Percentiles rank a stretch among this genome's conserved stretches.
These are phyloP conservation scores for Venturia carpophila DNA, from an alignment of 2,329 filamentous ascomycete genomes.

Conservation along the genomic window DNA sequence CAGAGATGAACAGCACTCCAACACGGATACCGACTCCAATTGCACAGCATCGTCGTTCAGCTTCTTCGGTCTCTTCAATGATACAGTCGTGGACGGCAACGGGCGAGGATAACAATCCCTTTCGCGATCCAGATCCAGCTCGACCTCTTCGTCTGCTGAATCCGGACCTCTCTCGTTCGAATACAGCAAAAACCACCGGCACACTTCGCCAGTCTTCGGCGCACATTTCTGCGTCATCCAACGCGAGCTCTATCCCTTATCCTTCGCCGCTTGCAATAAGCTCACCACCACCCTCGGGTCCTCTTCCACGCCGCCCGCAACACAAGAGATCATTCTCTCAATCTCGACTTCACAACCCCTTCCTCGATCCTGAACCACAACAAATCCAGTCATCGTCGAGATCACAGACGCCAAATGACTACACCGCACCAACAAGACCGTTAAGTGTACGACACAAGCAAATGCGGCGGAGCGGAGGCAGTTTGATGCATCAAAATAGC, in stretches of 20 bases:
- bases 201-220: not conserved
- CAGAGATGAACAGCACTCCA: not conserved
- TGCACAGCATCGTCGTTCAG: conserved; percentile 12
- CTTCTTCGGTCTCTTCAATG: conserved; percentile 9
- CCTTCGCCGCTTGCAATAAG: not conserved
- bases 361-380: conserved; percentile 12
- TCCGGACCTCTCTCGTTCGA: conserved; percentile 13
- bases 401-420: not conserved
- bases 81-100: conserved; percentile 16
- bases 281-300: not conserved
- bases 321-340: conserved; percentile 14
- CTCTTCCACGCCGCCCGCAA: not conserved
- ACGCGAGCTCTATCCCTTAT: not conserved
- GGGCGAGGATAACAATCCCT: conserved; percentile 16
- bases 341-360: conserved; percentile 10
- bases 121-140: conserved; percentile 15
- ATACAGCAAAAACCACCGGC: conserved; percentile 8
- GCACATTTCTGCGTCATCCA: not conserved
- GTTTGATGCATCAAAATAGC: conserved; percentile 12
- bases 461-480: not conserved
- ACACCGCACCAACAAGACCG: not conserved
- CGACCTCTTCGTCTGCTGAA: conserved; percentile 12
- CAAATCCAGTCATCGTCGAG: not conserved
- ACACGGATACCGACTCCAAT: conserved; percentile 16
- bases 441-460: not conserved